These are phyloP conservation scores for Clavispora carvajalis DNA, from an alignment of 805 yeast genomes.

Conservation along the genomic window DNA sequence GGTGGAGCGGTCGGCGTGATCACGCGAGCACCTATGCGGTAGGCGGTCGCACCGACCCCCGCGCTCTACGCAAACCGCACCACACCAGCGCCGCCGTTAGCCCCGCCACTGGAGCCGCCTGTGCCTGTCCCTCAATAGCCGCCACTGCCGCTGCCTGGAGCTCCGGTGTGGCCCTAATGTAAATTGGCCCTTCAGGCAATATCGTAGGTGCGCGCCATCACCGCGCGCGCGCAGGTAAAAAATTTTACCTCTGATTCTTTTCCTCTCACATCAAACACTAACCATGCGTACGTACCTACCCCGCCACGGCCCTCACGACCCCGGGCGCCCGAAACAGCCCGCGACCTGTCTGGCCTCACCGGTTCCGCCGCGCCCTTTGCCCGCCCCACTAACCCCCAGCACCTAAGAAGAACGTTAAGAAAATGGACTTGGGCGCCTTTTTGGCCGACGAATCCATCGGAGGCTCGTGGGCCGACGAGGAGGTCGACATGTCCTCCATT, in stretches of 20 bases:
- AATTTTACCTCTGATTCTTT: neutral
- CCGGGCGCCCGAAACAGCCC: too few relatives aligned
- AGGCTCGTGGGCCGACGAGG: slow-evolving; percentile 83
- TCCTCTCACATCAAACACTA: neutral
- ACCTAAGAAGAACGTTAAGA: slow-evolving; percentile 55
- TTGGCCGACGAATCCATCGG: slow-evolving; percentile 71
- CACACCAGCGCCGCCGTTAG: too few relatives aligned
- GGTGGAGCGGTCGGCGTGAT: neutral
- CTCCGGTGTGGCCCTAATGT: too few relatives aligned
- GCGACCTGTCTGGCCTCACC: neutral
- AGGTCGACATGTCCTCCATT: slow-evolving; percentile 63
- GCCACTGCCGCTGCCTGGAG: too few relatives aligned
- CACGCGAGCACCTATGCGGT: too few relatives aligned
- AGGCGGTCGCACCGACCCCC: too few relatives aligned
- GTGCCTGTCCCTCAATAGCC: too few relatives aligned
- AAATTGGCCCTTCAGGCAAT: neutral
- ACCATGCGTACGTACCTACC: slow-evolving; percentile 9
- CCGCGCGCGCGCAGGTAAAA: slow-evolving; percentile 2
- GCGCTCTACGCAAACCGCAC: too few relatives aligned
- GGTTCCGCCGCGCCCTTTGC: neutral
- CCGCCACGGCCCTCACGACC: too few relatives aligned
- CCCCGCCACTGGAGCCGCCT: too few relatives aligned
- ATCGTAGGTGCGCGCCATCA: neutral
- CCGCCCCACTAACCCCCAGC: slow-evolving; percentile 15
- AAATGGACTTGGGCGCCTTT: slow-evolving; percentile 82